Base-by-base conservation (phyloP, 495 filamentous ascomycete genomes). In the Parmelia sp. region DNA sequence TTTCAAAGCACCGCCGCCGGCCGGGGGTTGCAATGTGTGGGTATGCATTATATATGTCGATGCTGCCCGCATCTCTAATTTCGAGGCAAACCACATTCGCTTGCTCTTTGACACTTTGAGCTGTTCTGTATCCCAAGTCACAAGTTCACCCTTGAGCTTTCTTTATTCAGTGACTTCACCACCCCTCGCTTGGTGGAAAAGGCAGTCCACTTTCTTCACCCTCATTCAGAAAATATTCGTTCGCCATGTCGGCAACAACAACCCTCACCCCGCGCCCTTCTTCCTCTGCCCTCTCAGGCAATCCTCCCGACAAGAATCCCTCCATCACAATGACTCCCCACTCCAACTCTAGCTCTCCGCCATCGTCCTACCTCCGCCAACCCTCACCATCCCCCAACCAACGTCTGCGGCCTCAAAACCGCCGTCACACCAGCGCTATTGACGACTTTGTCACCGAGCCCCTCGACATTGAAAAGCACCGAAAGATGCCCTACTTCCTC, bases 401-500 rank as follows among this genome's bases (percentile, higher is more conserved):
- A 42, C 60, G 47, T n/a, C 27, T 42, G 19, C 60, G 60, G 9
- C 60, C 60, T n/a, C 47, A 3, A 4, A 33, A 25, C 39, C 45
- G 47, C 19, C 60, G 60, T 23, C 60, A 62, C 29, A 42, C 60
- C 5, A 68, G 66, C 49, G 65, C 59, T 14, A 57, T 62, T 14
- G 63, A 61, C 19, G 66, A 71, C 3, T 64, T 61, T 33, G 61
- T 64, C 47, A 62, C 44, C 7, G 27, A 64, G 27, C 90, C 90
- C 51, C 80, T 88, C 39, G 86, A 92, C 71, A 80, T 89, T 39
- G 78, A 87, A 36, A 82, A 82, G 60, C 90, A 93, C 71, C 92
- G 90, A 17, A 92, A 90, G 82, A 86, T 89, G 79, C 90, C 90
- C 21, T 82, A 86, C 65, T 89, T 91, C 72, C 68, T 93, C 68